Evolutionary conservation across 169 alveolate genomes (phyloP), one percentile per base, ranked within the genome.

Genomic region (Eimeria acervulina): DNA sequence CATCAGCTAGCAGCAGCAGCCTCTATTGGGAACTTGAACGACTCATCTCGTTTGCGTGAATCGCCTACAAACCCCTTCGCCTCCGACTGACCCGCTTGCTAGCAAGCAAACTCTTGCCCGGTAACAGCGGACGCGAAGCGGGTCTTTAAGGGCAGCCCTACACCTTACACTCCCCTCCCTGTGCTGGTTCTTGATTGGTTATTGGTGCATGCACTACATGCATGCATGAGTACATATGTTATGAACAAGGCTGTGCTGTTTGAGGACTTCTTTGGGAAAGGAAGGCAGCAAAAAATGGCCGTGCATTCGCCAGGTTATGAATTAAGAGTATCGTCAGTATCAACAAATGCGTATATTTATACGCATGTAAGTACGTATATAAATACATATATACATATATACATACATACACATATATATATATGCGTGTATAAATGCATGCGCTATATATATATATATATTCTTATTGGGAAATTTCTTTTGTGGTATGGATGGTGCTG

Each of bases 1-100:
- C 84, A 40, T 5, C 80, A 31, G 0, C 74, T 63, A 23, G 74
- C 84, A 72, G 84, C 84, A 72, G 36, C 84, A 13, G n/a, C 51
- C 15, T 33, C 55, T 2, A 36, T 15, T 10, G 84, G 31, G 36
- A 72, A 36, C 84, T 52, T 72, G 6, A 72, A 72, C 31, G 55
- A 36, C n/a, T 33, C 84, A 42, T 15, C 63, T 26, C 26, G 76
- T 5, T 33, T 28, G 3, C n/a, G 12, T 4, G 52, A 74, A 12
- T 83, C 91, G 5, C 74, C 74, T n/a, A 83, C 70, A 28, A 83
- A 83, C 52, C 91, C 91, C 19, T 83, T 83, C 91, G 44, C 91
- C 51, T 83, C 91, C 5, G 91, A 83, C 28, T 83, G 74, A 80
- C 28, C 26, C n/a, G n/a, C n/a, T 59, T 59, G n/a, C 5, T 47